Conservation (phyloP, 768 basidiomycete genomes). For the Serendipita vermifera region DNA sequence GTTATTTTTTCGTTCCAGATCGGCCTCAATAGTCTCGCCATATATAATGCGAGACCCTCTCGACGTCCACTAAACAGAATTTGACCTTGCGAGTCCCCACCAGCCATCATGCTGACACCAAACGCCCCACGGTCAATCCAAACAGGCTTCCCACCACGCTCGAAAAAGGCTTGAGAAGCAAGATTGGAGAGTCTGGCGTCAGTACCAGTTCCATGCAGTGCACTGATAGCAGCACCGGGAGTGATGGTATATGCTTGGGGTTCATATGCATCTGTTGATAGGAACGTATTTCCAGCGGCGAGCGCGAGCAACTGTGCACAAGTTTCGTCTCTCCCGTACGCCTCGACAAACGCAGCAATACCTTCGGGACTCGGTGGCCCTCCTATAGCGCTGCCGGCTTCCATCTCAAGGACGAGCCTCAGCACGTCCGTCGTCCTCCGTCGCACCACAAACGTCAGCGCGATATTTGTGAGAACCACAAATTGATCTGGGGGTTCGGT, state of each 20-base stretch:
- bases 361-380: background rate
- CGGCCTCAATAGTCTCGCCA: constrained; percentile 71
- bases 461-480: constrained; percentile 78
- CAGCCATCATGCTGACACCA: constrained; percentile 35
- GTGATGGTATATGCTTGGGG: background rate
- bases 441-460: constrained; percentile 67
- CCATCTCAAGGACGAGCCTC: constrained; percentile 66
- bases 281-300: constrained; percentile 70
- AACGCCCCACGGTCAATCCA: constrained; percentile 6
- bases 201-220: background rate
- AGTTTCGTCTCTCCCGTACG: constrained; percentile 79
- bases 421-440: constrained; percentile 77
- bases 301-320: constrained; percentile 85
- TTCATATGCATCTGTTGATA: constrained; percentile 22
- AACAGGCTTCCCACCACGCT: constrained; percentile 9
- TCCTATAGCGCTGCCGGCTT: constrained; percentile 53
- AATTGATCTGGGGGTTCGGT: constrained; percentile 64
- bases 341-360: constrained; percentile 69
- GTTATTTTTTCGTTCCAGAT: constrained; percentile 81
- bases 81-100: constrained; percentile 16
- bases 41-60: constrained; percentile 78
- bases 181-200: background rate
- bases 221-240: background rate
- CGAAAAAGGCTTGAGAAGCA: constrained; percentile 6
- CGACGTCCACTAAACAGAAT: constrained; percentile 76